Percentiles rank a stretch among this genome's conserved stretches.
These are phyloP conservation scores for Candida endomychidarum DNA, from an alignment of 805 yeast genomes.

Conservation along the genomic window DNA sequence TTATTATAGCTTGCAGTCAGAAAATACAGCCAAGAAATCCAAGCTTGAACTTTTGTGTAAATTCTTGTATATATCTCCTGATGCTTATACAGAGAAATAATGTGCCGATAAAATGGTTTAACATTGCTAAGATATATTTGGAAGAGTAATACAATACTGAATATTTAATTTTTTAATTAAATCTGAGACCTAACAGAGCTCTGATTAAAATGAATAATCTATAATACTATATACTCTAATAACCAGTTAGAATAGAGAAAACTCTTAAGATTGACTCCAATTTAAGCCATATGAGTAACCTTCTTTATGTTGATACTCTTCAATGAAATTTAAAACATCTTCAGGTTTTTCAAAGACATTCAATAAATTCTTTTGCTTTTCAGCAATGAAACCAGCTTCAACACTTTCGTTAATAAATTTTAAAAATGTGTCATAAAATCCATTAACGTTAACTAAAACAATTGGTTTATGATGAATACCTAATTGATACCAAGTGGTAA, in stretches of 20 bases:
- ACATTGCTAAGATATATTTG: too few species aligned
- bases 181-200: too few species aligned
- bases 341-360: conserved; percentile 66
- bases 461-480: conserved; percentile 84
- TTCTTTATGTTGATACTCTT: conserved; percentile 61
- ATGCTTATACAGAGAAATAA: too few species aligned
- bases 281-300: conserved; percentile 66
- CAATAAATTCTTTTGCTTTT: conserved; percentile 64
- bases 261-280: conserved; percentile 44
- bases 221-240: conserved; percentile 2
- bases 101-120: too few species aligned
- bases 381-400: conserved; percentile 64
- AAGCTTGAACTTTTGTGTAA: too few species aligned
- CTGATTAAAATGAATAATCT: not conserved
- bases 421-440: conserved; percentile 73
- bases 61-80: too few species aligned
- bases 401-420: conserved; percentile 61
- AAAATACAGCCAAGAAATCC: too few species aligned
- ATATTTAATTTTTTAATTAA: too few species aligned
- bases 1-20: too few species aligned
- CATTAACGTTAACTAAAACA: conserved; percentile 73
- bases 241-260: conserved; percentile 2
- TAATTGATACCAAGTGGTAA: conserved; percentile 86
- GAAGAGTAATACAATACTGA: too few species aligned
- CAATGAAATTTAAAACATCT: conserved; percentile 64